A percentile compares a stretch with the other conserved stretches of the same genome.
phyloP scores from a whole-genome alignment of 2,329 filamentous ascomycete species.

The Cordyceps tenuipes region DNA sequence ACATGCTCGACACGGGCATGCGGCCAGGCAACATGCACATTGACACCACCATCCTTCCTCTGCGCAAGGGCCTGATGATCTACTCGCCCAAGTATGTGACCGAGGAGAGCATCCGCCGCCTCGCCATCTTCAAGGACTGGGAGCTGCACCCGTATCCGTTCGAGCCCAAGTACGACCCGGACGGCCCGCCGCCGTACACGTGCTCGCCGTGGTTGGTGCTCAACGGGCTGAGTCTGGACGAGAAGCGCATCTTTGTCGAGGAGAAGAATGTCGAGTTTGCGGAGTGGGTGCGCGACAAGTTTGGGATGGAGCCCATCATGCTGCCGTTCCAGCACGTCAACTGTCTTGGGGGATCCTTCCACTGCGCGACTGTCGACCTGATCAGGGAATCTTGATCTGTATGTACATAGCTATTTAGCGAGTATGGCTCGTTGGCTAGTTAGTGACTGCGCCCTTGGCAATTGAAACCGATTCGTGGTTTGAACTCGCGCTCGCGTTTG shows the following conservation, averaged over 20 bases:
- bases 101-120: conserved; percentile 17
- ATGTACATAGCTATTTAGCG: no score
- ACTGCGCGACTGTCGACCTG: conserved; percentile 21
- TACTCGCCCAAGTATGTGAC: conserved; percentile 22
- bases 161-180: conserved; percentile 12
- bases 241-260: conserved; percentile 20
- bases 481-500: no score
- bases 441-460: no score
- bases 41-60: conserved; percentile 23
- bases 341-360: conserved; percentile 25
- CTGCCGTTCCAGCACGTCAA: conserved; percentile 24
- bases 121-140: conserved; percentile 21
- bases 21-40: conserved; percentile 23
- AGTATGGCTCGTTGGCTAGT: no score
- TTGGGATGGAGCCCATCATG: conserved; percentile 15
- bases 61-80: conserved; percentile 20
- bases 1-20: conserved; percentile 19
- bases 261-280: conserved; percentile 16
- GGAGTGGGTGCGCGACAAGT: conserved; percentile 12
- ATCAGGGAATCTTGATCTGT: neutral
- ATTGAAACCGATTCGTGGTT: no score
- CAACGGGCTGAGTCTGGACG: conserved; percentile 21
- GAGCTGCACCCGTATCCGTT: conserved; percentile 21
- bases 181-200: conserved; percentile 20
- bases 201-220: conserved; percentile 20